Base-by-base conservation (phyloP, 192 early-diverging fungal species). In the Pilaira anomala region DNA sequence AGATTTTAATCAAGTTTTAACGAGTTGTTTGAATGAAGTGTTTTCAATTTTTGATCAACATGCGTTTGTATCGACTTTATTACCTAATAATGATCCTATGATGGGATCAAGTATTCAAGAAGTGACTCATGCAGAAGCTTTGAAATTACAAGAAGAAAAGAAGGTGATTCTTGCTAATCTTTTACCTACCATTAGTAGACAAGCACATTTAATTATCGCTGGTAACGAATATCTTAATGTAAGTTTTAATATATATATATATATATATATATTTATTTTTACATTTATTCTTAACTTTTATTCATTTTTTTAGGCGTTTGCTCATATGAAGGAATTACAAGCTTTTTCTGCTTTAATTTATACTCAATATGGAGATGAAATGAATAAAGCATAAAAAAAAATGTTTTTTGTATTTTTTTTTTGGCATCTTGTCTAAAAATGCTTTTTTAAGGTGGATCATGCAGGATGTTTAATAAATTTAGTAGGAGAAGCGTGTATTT, bases 281-380 rank as follows among this genome's bases (percentile, higher is more conserved):
- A 21, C 24, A 33, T 45, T 60, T 25, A 42, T 28, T 25, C 26
- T 60, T 26, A 25, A 9, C 2, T 24, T 28, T n/a, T 25, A 18
- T 13, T 26, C 41, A 13, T 41, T 59, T 29, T 26, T 45, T n/a
- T 69, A 80, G 78, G 63, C 56, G 50, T 82, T 92, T 64, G 80
- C 83, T 25, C 80, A 85, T 48, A 80, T 86, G 48, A 87, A 85
- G 66, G 88, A 92, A 59, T 68, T 92, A 21, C 87, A 90, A 64
- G 88, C 86, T 2, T 83, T 92, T 40, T 87, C 88, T 16, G 90
- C 88, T 2, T 80, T 88, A 12, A 83, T 92, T 26, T 92, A 92
- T 65, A 86, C 88, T 0, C 84, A 87, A 42, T 83, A 86, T 62
- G 81, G 77, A 13, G 54, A 77, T 44, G 69, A 68, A 62, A 26